Base-by-base conservation (phyloP, 2,329 filamentous ascomycete species). In the Leptosphaerulina australis region DNA sequence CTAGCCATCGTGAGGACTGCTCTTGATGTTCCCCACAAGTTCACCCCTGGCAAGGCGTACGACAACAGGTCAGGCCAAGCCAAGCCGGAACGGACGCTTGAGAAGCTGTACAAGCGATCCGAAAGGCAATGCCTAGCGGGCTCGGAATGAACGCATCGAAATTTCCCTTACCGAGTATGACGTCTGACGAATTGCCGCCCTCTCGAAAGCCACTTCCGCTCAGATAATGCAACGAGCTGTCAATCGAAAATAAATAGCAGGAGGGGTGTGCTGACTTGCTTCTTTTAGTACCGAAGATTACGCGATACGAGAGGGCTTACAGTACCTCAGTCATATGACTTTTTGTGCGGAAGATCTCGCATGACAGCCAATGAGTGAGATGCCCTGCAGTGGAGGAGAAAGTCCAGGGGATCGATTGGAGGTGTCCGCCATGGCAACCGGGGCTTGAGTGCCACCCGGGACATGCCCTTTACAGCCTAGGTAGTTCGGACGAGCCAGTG, bases 371-470 rank as follows among this genome's bases (percentile, higher is more conserved):
- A 63, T 64, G 22, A 51, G 41, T 18, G 28, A 36, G 28, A 48
- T 29, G 30, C 31, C 24, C 24, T 25, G 49, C 36, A 25, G 29
- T 55, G 38, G 46, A 55, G 47, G 39, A 55, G 47, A 29, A 31
- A 35, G 35, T 15, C 11, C 40, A 28, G 44, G 38, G 37, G 38
- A 45, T 26, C 30, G 48, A 46, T 46, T 62, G 55, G 57, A 50
- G 46, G 55, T 53, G 51, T 46, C 44, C 49, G 44, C 50, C 55
- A 47, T 56, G 52, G 59, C 52, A 58, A 47, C 54, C 62, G 62
- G 62, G 63, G 60, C 59, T 56, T 31, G 44, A 53, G 46, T 52
- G 57, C 63, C 60, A 60, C 20, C 31, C 55, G 50, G 60, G 33
- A 52, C 29, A 39, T 45, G 37, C 36, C 53, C 39, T 14, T 43